These are phyloP conservation scores for Phytophthora tentaculata DNA, from an alignment of 352 stramenopile species.

Conservation along the genomic window DNA sequence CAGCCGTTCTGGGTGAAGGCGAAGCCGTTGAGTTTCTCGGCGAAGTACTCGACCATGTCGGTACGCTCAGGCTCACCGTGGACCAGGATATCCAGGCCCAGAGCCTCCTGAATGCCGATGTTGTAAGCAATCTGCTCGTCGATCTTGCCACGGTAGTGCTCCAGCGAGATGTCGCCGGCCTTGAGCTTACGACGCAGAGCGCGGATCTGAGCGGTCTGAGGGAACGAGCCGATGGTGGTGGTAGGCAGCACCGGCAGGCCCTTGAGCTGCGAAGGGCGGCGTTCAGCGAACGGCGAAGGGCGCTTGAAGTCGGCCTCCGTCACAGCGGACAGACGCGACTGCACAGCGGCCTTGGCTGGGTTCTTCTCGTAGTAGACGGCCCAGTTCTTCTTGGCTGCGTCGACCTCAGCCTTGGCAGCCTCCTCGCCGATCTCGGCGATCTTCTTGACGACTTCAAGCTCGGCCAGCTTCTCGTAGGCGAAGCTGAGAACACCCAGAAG, in stretches of 20 bases:
- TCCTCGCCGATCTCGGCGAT: slow-evolving; percentile 68
- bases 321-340: slow-evolving; percentile 64
- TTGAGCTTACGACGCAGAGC: slow-evolving; percentile 84
- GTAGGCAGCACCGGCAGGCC: slow-evolving; percentile 86
- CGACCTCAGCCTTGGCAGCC: slow-evolving; percentile 53
- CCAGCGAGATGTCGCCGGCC: slow-evolving; percentile 72
- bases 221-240: slow-evolving; percentile 95
- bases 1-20: slow-evolving; percentile 93
- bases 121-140: slow-evolving; percentile 93
- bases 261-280: slow-evolving; percentile 74
- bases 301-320: slow-evolving; percentile 83
- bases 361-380: slow-evolving; percentile 86
- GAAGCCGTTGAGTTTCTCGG: slow-evolving; percentile 92
- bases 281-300: slow-evolving; percentile 79
- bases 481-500: slow-evolving; percentile 86
- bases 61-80: slow-evolving; percentile 94
- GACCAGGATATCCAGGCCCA: slow-evolving; percentile 94
- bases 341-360: slow-evolving; percentile 69
- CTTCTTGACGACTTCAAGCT: slow-evolving; percentile 87
- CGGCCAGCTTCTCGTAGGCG: slow-evolving; percentile 90
- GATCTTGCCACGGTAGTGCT: slow-evolving; percentile 87
- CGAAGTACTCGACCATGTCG: slow-evolving; percentile 97
- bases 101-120: slow-evolving; percentile 91
- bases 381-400: slow-evolving; percentile 71
- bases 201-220: slow-evolving; percentile 92